Evolutionary conservation across 768 basidiomycete species (phyloP), one percentile per base, ranked within the genome.

Genomic region (Lentinula edodes): DNA sequence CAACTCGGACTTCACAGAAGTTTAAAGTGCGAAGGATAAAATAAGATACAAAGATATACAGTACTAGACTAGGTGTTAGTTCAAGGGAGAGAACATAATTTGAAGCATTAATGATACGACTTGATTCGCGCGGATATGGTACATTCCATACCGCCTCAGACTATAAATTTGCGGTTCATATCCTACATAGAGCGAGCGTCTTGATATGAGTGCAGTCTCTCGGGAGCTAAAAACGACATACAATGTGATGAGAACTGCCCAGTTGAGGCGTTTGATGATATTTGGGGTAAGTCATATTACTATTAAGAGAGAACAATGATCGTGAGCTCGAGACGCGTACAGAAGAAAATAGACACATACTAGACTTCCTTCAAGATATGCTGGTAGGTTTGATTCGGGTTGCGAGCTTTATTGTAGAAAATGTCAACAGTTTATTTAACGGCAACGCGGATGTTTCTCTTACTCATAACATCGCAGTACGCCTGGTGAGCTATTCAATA

Each of bases 241-340:
- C 89, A 57, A 90, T 86, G 13, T 75, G 81, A 66, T 91, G 89
- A 7, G 89, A 89, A 63, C 86, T 88, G 6, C 87, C 87, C 12
- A 91, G 69, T 69, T 90, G 90, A 3, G 88, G 86, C 63, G 81
- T 87, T 78, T 91, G 89, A 65, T 80, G 83, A 69, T 81, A 91
- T 62, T 82, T 76, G 20, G 82, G 81, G 54, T 79, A 74, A 28
- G 90, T 69, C 62, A 90, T 83, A 20, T 73, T 71, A 45, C 86
- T 87, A 62, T 55, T 28, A 20, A 34, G 10, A 4, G 12, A 15
- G 53, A 42, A 12, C 18, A 55, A 23, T 23, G 23, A 23, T 23
- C 23, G 23, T 62, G 13, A 7, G 35, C 7, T 53, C 41, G 35
- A 28, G n/a, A 35, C 52, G 42, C 60, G 23, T 13, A 15, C 34